A percentile compares a stretch with the other conserved stretches of the same genome.
These are phyloP conservation scores for Septoria petroselini DNA, from an alignment of 2,329 filamentous ascomycete species.

Conservation along the genomic window DNA sequence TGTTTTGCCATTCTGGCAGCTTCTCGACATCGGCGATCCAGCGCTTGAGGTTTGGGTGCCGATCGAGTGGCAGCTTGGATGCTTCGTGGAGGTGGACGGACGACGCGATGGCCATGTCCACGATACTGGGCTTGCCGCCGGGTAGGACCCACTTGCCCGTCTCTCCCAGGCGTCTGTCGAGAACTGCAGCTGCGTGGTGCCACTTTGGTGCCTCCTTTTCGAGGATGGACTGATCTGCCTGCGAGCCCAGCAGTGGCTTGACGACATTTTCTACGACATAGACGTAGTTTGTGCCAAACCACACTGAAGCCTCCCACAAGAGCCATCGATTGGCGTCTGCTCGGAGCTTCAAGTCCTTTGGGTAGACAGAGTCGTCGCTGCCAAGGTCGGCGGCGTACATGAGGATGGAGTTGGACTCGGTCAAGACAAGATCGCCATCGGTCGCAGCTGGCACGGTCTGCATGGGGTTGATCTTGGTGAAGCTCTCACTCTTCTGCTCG, in stretches of 20 bases:
- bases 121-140: slow-evolving; percentile 42
- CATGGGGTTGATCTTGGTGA: slow-evolving; percentile 40
- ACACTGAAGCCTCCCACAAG: slow-evolving; percentile 44
- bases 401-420: slow-evolving; percentile 46
- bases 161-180: slow-evolving; percentile 40
- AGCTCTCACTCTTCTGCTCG: slow-evolving; percentile 40
- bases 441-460: slow-evolving; percentile 42
- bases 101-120: slow-evolving; percentile 43
- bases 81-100: slow-evolving; percentile 42
- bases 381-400: slow-evolving; percentile 42
- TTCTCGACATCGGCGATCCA: slow-evolving; percentile 43
- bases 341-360: slow-evolving; percentile 41
- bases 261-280: slow-evolving; percentile 44
- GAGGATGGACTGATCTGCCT: slow-evolving; percentile 40
- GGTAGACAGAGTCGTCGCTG: slow-evolving; percentile 37
- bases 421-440: slow-evolving; percentile 42
- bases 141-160: slow-evolving; percentile 39
- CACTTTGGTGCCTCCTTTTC: slow-evolving; percentile 38
- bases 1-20: slow-evolving; percentile 42
- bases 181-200: slow-evolving; percentile 39
- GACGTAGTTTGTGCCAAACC: slow-evolving; percentile 43
- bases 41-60: slow-evolving; percentile 40
- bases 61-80: slow-evolving; percentile 39
- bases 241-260: slow-evolving; percentile 40
- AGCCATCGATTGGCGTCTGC: slow-evolving; percentile 44